Conservation (phyloP, 176 grass and related monocot genomes). For the maize (Zea mays) region Zm-B73-REFERENCE-NAM-5.0 NC_050098.1:21310501-21311000, state of each 20-base stretch:
- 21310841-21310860: constrained; percentile 21
- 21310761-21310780: background rate
- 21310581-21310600: constrained; percentile 37
- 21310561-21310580: constrained; percentile 25
- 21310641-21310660: constrained; percentile 42
- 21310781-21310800: constrained; percentile 45
- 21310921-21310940: constrained; percentile 27
- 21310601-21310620: constrained; percentile 21
- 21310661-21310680: constrained; percentile 44
- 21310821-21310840: constrained; percentile 54
- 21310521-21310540: background rate
- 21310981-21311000: constrained; percentile 44
- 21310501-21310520: background rate
- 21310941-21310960: constrained; percentile 38
- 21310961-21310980: background rate
- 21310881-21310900: constrained; percentile 68
- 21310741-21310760: background rate
- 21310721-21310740: background rate
- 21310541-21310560: background rate
- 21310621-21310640: constrained; percentile 48
- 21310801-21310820: constrained; percentile 44
- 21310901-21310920: constrained; percentile 16
- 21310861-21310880: constrained; percentile 27
- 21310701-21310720: background rate
- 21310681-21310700: background rate